Evolutionary conservation across 2,329 filamentous ascomycete species (phyloP).

Genomic region (Botrytis hyacinthi): DNA sequence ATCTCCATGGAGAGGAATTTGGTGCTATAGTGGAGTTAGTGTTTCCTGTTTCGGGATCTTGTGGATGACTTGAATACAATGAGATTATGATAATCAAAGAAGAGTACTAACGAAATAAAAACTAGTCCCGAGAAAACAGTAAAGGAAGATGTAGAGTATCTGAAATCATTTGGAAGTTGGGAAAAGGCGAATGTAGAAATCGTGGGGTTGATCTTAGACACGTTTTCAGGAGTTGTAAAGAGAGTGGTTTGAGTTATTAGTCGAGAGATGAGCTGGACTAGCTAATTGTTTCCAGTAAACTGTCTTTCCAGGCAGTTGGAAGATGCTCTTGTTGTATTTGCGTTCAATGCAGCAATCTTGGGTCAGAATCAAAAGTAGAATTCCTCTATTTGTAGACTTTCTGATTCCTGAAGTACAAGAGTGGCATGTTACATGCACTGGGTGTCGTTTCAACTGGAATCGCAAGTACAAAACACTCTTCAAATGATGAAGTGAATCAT

Average conservation of each 20-base stretch:
- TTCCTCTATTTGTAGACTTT: no score
- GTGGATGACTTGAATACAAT: no score
- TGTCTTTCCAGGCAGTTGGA: background rate
- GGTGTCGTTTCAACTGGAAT: background rate
- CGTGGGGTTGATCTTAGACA: constrained; percentile 23
- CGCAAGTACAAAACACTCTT: background rate
- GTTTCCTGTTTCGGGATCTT: no score
- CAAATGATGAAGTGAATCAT: background rate
- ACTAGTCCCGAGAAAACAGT: constrained; percentile 23
- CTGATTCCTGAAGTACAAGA: background rate
- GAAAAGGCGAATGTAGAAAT: constrained; percentile 20
- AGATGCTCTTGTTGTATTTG: background rate
- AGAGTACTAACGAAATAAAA: background rate
- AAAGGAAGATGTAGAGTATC: constrained; percentile 25
- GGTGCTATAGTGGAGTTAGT: constrained; percentile 23
- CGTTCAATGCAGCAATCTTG: background rate
- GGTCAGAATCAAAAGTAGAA: background rate
- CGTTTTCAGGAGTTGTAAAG: constrained; percentile 21
- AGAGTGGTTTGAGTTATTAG: constrained; percentile 3
- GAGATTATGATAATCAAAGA: background rate
- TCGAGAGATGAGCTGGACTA: background rate
- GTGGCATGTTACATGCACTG: rapidly evolving
- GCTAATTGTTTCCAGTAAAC: background rate
- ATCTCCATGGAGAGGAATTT: constrained; percentile 17
- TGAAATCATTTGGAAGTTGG: constrained; percentile 22